Evolutionary conservation across 2,329 filamentous ascomycete genomes (phyloP), one percentile per base, ranked within the genome.

Genomic region (Thermochaetoides dissita): DNA sequence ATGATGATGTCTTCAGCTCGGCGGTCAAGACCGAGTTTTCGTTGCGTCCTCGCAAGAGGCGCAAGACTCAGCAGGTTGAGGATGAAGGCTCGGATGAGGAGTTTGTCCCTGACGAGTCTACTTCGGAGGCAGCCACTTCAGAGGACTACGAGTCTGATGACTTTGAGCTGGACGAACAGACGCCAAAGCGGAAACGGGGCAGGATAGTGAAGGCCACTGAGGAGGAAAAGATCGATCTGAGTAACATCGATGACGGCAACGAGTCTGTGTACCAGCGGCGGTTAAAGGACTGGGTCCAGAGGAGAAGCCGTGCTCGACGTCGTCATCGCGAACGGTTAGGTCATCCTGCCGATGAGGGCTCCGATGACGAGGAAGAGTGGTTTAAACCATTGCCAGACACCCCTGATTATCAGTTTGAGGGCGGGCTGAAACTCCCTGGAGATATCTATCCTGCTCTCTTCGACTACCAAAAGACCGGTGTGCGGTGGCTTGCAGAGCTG

Each of bases 391-490:
- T 93, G 50, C 93, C 91, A 0, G 84, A 83, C 33, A 74, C 82
- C 33, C 69, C 82, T 0, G 88, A 95, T 58, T 74, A 84, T 38
- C 63, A 71, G 6, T 77, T 94, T 39, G 79, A 83, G 40, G 81
- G 84, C 34, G 81, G 76, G 3, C 76, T 93, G 43, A 82, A 75
- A 40, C 69, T 98, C 5, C 91, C 91, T 1, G 91, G 91, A 2
- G 91, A 98, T 53, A 89, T 98, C 7, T 88, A 84, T 50, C 86
- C 87, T 0, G 86, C 86, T 2, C 66, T 98, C 0, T 98, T 96
- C 54, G 86, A 93, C 49, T 98, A 98, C 52, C 91, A 98, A 55
- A 95, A 94, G 60, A 95, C 87, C 0, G 88, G 89, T 3, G 87
- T 98, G 3, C 84, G 94, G 57, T 98, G 91, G 91, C 72, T 98